Percentiles rank a stretch among this genome's conserved stretches.
Evolutionary conservation across 1,284 basidiomycete genomes (phyloP).

Genomic region (Tremellales sp.): DNA sequence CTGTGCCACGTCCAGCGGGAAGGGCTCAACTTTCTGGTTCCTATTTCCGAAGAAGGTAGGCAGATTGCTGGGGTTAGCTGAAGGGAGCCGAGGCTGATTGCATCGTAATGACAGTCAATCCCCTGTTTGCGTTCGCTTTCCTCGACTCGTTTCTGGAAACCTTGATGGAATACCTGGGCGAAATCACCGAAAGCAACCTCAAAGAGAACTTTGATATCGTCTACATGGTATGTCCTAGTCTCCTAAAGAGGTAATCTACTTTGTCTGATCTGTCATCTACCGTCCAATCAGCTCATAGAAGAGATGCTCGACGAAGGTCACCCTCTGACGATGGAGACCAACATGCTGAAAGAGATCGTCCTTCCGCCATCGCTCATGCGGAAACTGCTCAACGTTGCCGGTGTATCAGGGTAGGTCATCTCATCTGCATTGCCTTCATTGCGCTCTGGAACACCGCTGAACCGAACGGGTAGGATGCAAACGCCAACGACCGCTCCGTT

Average conservation of each 20-base stretch:
- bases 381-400: constrained; percentile 66
- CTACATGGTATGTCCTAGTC: constrained; percentile 64
- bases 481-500: constrained; percentile 62
- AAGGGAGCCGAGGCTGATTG: background rate
- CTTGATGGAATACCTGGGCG: constrained; percentile 80
- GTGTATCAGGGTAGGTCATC: constrained; percentile 53
- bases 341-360: constrained; percentile 87
- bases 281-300: constrained; percentile 90
- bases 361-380: constrained; percentile 78
- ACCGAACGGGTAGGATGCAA: constrained; percentile 39
- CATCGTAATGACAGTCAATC: constrained; percentile 69
- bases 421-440: background rate
- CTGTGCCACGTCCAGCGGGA: constrained; percentile 67
- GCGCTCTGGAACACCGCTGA: background rate
- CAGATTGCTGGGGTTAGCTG: background rate
- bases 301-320: constrained; percentile 93
- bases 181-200: constrained; percentile 64
- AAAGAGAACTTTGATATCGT: constrained; percentile 95
- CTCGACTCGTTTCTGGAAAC: constrained; percentile 78
- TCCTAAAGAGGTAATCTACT: background rate
- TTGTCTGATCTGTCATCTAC: constrained; percentile 4
- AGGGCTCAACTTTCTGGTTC: constrained; percentile 70
- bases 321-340: constrained; percentile 88
- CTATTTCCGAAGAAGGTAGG: constrained; percentile 60
- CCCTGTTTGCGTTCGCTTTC: constrained; percentile 83